Base-by-base conservation (phyloP, 768 basidiomycete genomes). In the button mushroom (Agaricus bisporus) region DNA sequence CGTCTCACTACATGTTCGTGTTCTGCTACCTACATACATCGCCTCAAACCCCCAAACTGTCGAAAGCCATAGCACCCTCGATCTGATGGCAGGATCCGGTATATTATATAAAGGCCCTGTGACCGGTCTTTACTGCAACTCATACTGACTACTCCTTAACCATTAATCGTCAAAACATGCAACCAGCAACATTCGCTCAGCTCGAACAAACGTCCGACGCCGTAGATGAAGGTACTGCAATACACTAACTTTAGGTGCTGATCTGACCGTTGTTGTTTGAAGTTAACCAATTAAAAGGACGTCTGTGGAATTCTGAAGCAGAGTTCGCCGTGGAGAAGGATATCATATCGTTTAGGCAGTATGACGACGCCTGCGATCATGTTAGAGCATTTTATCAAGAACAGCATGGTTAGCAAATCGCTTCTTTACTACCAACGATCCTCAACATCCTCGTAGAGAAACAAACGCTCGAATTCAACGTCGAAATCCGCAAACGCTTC, bases 401-500 rank as follows among this genome's bases (percentile, higher is more conserved):
- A 62, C 88, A 90, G 59, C 88, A 90, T 55, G 86, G 87, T 88
- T 18, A 1, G 8, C 8, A n/a, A 14, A 41, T 44, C 22, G 0
- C 26, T 28, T 26, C 35, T 22, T 14, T 17, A 10, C 36, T 41
- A 41, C 22, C 22, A 36, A 26, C 39, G 4, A 17, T 38, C 6
- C 54, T 54, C 12, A 47, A 26, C 44, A 37, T 8, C 12, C 88
- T 85, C 64, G 32, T 6, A 32, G 32, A 32, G 11, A 95, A 93
- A 61, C 92, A 95, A 67, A 95, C 92, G 0, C 78, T 94, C 3
- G 86, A 76, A 15, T 95, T 82, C 75, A 95, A 95, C 64, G 76
- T 92, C 58, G 76, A 82, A 54, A 82, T 84, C 4, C 86, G 92
- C 29, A 41, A 48, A 20, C 53, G 47, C n/a, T 48, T 54, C 47